phyloP scores from a whole-genome alignment of 2,329 filamentous ascomycete genomes.

The Aureobasidium sp. region DNA sequence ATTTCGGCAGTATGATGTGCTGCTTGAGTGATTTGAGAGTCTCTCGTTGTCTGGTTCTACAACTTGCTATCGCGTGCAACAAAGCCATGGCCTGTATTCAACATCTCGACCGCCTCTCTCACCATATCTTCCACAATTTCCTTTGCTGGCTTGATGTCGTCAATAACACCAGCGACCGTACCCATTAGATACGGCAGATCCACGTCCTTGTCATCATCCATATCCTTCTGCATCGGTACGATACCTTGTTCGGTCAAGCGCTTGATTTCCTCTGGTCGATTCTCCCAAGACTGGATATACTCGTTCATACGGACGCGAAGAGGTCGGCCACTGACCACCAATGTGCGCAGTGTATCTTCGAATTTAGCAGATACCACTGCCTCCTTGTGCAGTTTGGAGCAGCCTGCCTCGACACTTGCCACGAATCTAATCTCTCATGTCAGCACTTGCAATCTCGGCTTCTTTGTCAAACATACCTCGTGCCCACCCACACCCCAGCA shows the following conservation, averaged over 20 bases:
- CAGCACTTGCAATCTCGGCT: not conserved
- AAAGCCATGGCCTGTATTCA: constrained; percentile 57
- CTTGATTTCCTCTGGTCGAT: constrained; percentile 64
- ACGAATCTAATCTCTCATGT: constrained; percentile 52
- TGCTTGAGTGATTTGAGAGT: no score
- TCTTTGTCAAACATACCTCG: constrained; percentile 41
- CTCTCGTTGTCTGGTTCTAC: constrained; percentile 22
- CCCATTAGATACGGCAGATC: constrained; percentile 91
- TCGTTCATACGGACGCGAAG: constrained; percentile 75
- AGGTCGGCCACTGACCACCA: constrained; percentile 76
- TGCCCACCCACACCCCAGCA: constrained; percentile 87
- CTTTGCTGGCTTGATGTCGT: constrained; percentile 69
- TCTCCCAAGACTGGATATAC: constrained; percentile 77
- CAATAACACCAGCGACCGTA: constrained; percentile 75
- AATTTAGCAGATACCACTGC: constrained; percentile 74
- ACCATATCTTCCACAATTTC: constrained; percentile 92
- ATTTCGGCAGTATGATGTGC: no score
- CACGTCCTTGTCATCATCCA: constrained; percentile 69
- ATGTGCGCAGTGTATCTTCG: constrained; percentile 71
- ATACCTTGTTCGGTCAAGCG: constrained; percentile 68
- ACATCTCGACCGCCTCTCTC: constrained; percentile 60
- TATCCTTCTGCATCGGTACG: constrained; percentile 73
- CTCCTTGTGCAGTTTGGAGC: constrained; percentile 74
- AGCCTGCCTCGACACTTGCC: constrained; percentile 71
- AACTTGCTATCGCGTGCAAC: constrained; percentile 44